Evolutionary conservation across 2,329 filamentous ascomycete species (phyloP), one percentile per base, ranked within the genome.

Genomic region (Polychaeton citri): DNA sequence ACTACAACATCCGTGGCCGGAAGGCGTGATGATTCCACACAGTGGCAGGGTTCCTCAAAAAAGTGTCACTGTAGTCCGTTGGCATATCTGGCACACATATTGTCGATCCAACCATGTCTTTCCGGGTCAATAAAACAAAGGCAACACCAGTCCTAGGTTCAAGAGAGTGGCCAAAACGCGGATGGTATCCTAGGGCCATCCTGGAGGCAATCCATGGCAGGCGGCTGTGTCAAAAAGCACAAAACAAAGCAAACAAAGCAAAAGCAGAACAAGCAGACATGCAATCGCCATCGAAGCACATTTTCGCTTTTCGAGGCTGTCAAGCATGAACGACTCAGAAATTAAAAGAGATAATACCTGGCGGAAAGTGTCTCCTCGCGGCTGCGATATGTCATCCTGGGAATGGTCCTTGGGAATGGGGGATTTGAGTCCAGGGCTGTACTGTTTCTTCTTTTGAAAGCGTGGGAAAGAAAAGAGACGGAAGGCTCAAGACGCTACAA

Each of bases 301-400:
- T n/a, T n/a, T n/a, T n/a, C n/a, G n/a, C n/a, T n/a, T n/a, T n/a
- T n/a, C 15, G 24, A 28, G 7, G 15, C 12, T 28, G 24, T 28
- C 24, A 12, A 28, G 7, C 24, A 28, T 7, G 24, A 12, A 28
- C 24, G 15, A 28, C 3, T 28, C 41, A 41, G 43, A 38, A 44
- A 38, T 35, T 37, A 32, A 32, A 37, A 39, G 45, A 46, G 49
- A 44, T 45, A 49, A 48, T 59, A 59, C 55, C 55, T 59, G 53
- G 50, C 46, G 45, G 50, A 44, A 48, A 53, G 51, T 40, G 44
- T 43, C 35, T 55, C 51, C 49, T 57, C 52, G 51, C 50, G 47
- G 53, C 35, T 52, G 53, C 53, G 50, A 53, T 45, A 46, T 47
- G 48, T 55, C 55, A 59, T 59, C 53, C 54, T 59, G 55, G 38